Conservation (phyloP, 768 basidiomycete genomes). For the Boletus sensibilis region DNA sequence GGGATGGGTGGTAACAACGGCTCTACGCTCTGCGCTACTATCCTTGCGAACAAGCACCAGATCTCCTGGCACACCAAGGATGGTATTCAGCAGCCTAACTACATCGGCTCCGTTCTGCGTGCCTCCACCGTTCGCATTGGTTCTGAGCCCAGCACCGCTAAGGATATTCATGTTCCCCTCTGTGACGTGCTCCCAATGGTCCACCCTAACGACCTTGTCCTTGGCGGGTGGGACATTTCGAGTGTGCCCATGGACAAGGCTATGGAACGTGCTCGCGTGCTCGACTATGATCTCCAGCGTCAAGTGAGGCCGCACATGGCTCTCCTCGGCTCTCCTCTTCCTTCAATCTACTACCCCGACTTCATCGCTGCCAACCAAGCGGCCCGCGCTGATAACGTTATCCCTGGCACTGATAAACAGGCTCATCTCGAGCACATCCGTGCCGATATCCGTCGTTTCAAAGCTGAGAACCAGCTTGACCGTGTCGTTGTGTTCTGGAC, state of each 20-base stretch:
- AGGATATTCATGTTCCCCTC: conserved; percentile 91
- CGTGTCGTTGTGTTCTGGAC: conserved; percentile 97
- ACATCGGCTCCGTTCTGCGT: conserved; percentile 94
- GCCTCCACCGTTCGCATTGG: conserved; percentile 95
- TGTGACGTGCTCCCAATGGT: conserved; percentile 96
- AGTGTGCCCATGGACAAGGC: conserved; percentile 81
- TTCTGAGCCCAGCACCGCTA: conserved; percentile 70
- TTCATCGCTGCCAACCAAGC: conserved; percentile 99
- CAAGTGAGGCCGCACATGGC: conserved; percentile 89
- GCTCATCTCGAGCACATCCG: conserved; percentile 90
- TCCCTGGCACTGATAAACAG: conserved; percentile 84
- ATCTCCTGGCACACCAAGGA: conserved; percentile 94
- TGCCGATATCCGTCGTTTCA: conserved; percentile 92
- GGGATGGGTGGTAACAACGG: conserved; percentile 98
- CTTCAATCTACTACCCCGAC: conserved; percentile 95
- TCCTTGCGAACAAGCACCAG: conserved; percentile 93
- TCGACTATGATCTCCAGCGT: conserved; percentile 95
- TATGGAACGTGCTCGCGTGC: conserved; percentile 89
- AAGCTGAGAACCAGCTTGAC: conserved; percentile 76
- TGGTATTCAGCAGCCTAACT: conserved; percentile 92
- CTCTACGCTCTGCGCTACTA: conserved; percentile 87
- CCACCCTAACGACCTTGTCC: conserved; percentile 95
- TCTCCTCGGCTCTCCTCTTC: conserved; percentile 76
- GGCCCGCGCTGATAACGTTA: conserved; percentile 90
- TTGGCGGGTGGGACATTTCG: conserved; percentile 99